phyloP scores from a whole-genome alignment of 2,329 filamentous ascomycete genomes.

The Boeremia lycopersici region DNA sequence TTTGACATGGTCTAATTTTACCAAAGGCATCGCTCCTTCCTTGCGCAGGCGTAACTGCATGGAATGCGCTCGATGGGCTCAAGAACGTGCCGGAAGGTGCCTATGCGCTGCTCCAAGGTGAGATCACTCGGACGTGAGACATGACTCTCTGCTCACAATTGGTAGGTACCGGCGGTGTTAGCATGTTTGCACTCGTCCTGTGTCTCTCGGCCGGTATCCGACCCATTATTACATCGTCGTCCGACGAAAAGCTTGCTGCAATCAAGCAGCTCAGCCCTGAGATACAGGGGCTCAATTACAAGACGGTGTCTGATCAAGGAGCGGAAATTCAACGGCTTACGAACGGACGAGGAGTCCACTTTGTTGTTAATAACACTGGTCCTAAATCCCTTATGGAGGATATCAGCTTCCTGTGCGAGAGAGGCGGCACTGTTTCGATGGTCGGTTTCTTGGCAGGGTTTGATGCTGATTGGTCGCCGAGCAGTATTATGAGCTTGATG shows the following conservation, averaged over 20 bases:
- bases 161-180: slow-evolving; percentile 51
- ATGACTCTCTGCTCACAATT: not conserved
- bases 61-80: slow-evolving; percentile 27
- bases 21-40: slow-evolving; percentile 28
- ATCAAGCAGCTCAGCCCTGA: slow-evolving; percentile 49
- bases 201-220: slow-evolving; percentile 34
- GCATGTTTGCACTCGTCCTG: slow-evolving; percentile 38
- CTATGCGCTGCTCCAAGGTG: slow-evolving; percentile 26
- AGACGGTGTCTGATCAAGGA: slow-evolving; percentile 59
- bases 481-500: slow-evolving; percentile 25
- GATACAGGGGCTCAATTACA: slow-evolving; percentile 60
- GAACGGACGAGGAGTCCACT: slow-evolving; percentile 48
- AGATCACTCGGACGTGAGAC: not conserved
- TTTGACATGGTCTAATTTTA: not conserved
- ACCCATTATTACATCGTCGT: slow-evolving; percentile 65
- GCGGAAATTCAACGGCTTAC: slow-evolving; percentile 57
- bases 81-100: slow-evolving; percentile 15
- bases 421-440: slow-evolving; percentile 27
- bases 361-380: slow-evolving; percentile 52
- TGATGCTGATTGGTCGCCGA: slow-evolving; percentile 16
- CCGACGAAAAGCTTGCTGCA: slow-evolving; percentile 57
- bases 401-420: slow-evolving; percentile 19
- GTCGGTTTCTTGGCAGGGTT: slow-evolving; percentile 33
- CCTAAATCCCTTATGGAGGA: slow-evolving; percentile 22
- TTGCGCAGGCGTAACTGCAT: slow-evolving; percentile 33